Evolutionary conservation across 2,329 filamentous ascomycete species (phyloP), one percentile per base, ranked within the genome.

Genomic region (Nemania sp.): DNA sequence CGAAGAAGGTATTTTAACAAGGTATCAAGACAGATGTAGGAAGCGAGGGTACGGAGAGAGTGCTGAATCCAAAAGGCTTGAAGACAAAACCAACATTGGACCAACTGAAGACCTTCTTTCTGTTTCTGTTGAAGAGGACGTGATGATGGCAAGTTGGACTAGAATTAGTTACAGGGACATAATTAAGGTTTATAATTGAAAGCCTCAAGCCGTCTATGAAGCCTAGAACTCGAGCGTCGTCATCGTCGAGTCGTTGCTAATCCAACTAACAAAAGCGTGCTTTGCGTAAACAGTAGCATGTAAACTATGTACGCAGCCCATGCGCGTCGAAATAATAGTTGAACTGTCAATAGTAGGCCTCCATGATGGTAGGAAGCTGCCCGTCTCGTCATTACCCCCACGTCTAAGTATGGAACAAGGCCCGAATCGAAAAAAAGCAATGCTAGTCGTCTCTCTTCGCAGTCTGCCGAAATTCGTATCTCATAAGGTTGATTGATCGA

Each of bases 31-130:
- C n/a, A n/a, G n/a, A n/a, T n/a, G 25, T 29, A 79, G 0, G 54
- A 70, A 3, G 65, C 71, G 1, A 69, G 70, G 35, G 74, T 75
- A 0, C 68, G 73, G 32, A 72, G 66, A 21, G 4, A 76, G 75
- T 60, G 58, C 69, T 13, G 67, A 66, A 34, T 73, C 77, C 47
- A 72, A 70, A 53, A 69, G 67, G 10, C 71, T 74, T 42, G 65
- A 67, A 5, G 72, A 75, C 56, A 64, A 74, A 39, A 69, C 67
- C 11, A 69, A 73, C 53, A 62, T 77, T 32, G 7, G 67, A 66
- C 42, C 65, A 52, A 56, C 52, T 64, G 2, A 46, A 55, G 45
- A 59, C 49, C 12, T 55, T 64, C 6, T 64, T 57, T 59, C n/a
- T n/a, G n/a, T n/a, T n/a, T n/a, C n/a, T n/a, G n/a, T n/a, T 64